phyloP scores from a whole-genome alignment of 2,329 filamentous ascomycete species.

The Penicillium aurantiogriseum region DNA sequence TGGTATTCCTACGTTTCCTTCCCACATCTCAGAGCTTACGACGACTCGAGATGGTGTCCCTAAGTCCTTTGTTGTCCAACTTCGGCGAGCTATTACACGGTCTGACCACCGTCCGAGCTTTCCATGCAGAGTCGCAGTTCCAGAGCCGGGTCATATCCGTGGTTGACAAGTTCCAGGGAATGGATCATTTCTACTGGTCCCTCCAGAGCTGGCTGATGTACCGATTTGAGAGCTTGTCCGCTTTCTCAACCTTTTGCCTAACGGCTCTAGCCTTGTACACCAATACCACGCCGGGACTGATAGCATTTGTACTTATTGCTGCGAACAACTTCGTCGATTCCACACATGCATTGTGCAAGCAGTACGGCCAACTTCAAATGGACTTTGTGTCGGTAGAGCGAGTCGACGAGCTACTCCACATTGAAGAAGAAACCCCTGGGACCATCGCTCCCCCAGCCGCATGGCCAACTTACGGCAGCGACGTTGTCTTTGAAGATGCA shows the following conservation, averaged over 20 bases:
- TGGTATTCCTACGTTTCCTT: constrained; percentile 73
- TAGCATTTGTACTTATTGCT: constrained; percentile 78
- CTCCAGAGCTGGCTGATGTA: constrained; percentile 82
- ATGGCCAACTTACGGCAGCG: constrained; percentile 72
- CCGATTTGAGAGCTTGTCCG: constrained; percentile 71
- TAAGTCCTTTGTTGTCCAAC: constrained; percentile 87
- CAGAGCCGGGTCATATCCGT: constrained; percentile 76
- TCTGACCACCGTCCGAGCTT: constrained; percentile 80
- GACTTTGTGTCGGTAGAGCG: constrained; percentile 89
- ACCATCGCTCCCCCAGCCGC: constrained; percentile 66
- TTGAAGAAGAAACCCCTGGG: constrained; percentile 72
- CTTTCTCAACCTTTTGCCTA: constrained; percentile 69
- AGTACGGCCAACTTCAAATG: constrained; percentile 84
- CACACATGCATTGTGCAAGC: constrained; percentile 72
- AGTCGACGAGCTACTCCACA: constrained; percentile 74
- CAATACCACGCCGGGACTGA: constrained; percentile 71
- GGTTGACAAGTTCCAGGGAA: constrained; percentile 86
- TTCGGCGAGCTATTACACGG: constrained; percentile 86
- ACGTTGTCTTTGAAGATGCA: constrained; percentile 73
- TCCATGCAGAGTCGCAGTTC: constrained; percentile 74
- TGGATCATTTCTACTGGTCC: constrained; percentile 95
- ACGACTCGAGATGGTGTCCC: constrained; percentile 82
- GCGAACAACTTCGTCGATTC: constrained; percentile 63
- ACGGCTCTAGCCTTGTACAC: constrained; percentile 73
- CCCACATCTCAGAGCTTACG: constrained; percentile 80